Evolutionary conservation across 352 stramenopile species (phyloP), one percentile per base, ranked within the genome.

Genomic region (Pythium brassicae): DNA sequence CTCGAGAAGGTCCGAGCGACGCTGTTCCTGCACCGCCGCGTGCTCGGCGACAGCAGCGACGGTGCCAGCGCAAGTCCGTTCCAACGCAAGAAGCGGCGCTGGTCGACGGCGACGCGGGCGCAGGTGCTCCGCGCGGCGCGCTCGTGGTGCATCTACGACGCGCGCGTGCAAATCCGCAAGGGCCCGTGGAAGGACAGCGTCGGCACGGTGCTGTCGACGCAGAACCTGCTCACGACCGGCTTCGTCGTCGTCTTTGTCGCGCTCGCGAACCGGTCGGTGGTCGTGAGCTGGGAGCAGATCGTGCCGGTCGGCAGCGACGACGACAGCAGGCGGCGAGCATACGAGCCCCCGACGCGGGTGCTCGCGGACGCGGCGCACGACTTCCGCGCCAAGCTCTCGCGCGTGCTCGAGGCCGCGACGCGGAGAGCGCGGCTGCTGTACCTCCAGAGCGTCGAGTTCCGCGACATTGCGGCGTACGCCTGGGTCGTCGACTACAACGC

Each of bases 401-500:
- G 39, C 4, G 61, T 82, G 11, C 37, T 77, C 19, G 68, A 83
- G 2, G 37, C 19, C 17, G 53, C 66, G 22, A 53, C 67, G 3
- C 69, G 76, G 3, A 65, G 59, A n/a, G 74, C 76, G 32, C 69
- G 65, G 14, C 61, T 91, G 40, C 17, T 89, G 48, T 89, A 87
- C 43, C 32, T 89, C 22, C 81, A 91, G 57, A 72, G 63, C 0
- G 69, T 87, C 55, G 80, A 88, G 57, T 91, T 85, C 51, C 71
- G 80, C 22, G 74, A 82, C n/a, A 72, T 91, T 29, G 56, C 65
- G n/a, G 72, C 79, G 26, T 84, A 79, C 44, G 78, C 81, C 6
- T 91, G 81, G 81, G 67, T 89, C 7, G 74, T 74, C 12, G 78
- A 88, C 23, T 84, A 66, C 60, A 84, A 89, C 62, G 78, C 83